phyloP scores from a whole-genome alignment of 192 early-diverging fungal genomes.

The Linnemannia exigua region DNA sequence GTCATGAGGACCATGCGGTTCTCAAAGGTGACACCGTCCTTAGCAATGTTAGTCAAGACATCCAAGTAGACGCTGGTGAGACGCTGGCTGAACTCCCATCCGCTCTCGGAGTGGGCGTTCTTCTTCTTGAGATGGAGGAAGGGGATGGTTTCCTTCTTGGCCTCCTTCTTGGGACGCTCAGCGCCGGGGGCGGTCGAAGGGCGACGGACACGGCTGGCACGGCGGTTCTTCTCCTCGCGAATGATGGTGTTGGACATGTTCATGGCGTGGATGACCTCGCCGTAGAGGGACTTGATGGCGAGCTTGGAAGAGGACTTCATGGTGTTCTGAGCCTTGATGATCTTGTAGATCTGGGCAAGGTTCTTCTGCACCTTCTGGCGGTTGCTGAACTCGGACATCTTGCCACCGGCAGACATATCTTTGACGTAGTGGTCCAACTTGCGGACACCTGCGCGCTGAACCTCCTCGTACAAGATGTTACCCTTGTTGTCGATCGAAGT shows the following conservation, averaged over 20 bases:
- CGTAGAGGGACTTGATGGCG: constrained; percentile 76
- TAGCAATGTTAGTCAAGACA: constrained; percentile 83
- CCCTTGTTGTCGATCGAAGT: constrained; percentile 86
- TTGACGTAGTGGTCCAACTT: constrained; percentile 96
- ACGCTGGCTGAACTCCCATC: constrained; percentile 87
- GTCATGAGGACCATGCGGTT: constrained; percentile 90
- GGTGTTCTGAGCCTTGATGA: constrained; percentile 82
- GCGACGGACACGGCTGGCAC: constrained; percentile 64
- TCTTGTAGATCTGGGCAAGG: constrained; percentile 82
- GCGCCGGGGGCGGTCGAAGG: constrained; percentile 59
- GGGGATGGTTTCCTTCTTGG: constrained; percentile 78
- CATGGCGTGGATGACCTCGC: constrained; percentile 80
- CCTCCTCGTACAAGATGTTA: constrained; percentile 88
- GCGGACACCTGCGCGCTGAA: constrained; percentile 83
- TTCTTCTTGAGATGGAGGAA: constrained; percentile 85
- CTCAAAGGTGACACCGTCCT: constrained; percentile 88
- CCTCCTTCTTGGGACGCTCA: constrained; percentile 66
- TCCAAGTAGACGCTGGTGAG: constrained; percentile 88
- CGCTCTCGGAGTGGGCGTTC: constrained; percentile 73
- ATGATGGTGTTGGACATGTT: constrained; percentile 82
- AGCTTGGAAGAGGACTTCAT: constrained; percentile 82
- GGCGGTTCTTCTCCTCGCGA: constrained; percentile 67
- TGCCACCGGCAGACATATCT: constrained; percentile 83
- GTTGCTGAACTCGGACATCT: constrained; percentile 80
- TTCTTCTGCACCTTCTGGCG: constrained; percentile 85